These are phyloP conservation scores for Blastomyces silverae DNA, from an alignment of 2,329 filamentous ascomycete species.

Conservation along the genomic window DNA sequence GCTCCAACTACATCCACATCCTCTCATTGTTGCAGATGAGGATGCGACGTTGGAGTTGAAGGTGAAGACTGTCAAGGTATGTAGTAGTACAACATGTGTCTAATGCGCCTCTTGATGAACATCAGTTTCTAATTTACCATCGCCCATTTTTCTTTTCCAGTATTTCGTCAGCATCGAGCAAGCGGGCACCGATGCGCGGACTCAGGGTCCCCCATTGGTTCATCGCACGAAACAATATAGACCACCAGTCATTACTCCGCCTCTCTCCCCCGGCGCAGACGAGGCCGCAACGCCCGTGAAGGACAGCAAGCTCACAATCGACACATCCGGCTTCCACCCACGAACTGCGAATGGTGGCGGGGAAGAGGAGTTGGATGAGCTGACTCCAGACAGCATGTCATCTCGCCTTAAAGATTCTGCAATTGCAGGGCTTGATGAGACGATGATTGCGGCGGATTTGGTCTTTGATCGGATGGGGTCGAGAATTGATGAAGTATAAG, in stretches of 20 bases:
- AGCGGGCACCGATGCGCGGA: constrained; percentile 47
- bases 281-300: constrained; percentile 26
- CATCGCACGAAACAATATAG: constrained; percentile 34
- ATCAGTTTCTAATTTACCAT: constrained; percentile 1
- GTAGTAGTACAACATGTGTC: not conserved
- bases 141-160: constrained; percentile 31
- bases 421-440: constrained; percentile 38
- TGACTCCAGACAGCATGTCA: constrained; percentile 46
- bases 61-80: constrained; percentile 60
- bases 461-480: constrained; percentile 42
- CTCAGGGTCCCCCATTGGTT: constrained; percentile 40
- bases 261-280: constrained; percentile 19
- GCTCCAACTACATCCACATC: constrained; percentile 71
- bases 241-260: constrained; percentile 20
- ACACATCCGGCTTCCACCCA: constrained; percentile 33
- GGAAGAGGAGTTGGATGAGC: constrained; percentile 38
- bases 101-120: not conserved
- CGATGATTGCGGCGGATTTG: constrained; percentile 31
- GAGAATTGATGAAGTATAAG: constrained; percentile 26
- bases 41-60: constrained; percentile 67
- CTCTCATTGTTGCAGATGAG: constrained; percentile 77
- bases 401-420: constrained; percentile 43
- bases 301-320: constrained; percentile 38
- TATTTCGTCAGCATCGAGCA: constrained; percentile 68
- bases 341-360: constrained; percentile 18